Percentiles rank a stretch among this genome's conserved stretches.
Evolutionary conservation across 495 filamentous ascomycete genomes (phyloP).

Genomic region (Chlorociboria aeruginascens): DNA sequence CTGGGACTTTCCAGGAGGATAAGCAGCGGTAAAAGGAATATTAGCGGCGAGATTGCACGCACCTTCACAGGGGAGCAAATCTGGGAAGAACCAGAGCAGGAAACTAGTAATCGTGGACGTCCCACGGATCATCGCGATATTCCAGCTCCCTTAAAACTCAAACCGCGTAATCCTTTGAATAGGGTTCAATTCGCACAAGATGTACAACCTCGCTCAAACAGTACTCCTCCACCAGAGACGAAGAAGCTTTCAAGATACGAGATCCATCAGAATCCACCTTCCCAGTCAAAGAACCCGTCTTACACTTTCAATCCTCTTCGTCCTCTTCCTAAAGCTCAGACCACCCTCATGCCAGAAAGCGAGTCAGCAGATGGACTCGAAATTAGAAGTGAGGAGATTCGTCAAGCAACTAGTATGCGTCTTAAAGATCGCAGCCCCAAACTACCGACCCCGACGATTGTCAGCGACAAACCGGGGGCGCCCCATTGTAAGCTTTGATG

Average conservation of each 20-base stretch:
- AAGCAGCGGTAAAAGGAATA: slow-evolving; percentile 36
- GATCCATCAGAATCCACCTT: slow-evolving; percentile 66
- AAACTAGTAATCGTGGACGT: slow-evolving; percentile 10
- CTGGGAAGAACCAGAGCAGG: slow-evolving; percentile 66
- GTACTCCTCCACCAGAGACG: slow-evolving; percentile 31
- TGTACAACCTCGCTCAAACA: slow-evolving; percentile 29
- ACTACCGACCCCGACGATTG: slow-evolving; percentile 71
- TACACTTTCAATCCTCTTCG: slow-evolving; percentile 53
- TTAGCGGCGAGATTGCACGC: slow-evolving; percentile 44
- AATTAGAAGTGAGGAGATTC: slow-evolving; percentile 74
- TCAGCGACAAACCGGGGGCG: slow-evolving; percentile 71
- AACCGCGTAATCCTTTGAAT: slow-evolving; percentile 45
- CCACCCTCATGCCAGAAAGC: slow-evolving; percentile 20
- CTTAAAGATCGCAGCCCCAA: slow-evolving; percentile 75
- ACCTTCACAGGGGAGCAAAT: slow-evolving; percentile 68
- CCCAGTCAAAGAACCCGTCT: slow-evolving; percentile 58
- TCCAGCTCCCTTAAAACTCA: slow-evolving; percentile 39
- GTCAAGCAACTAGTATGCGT: slow-evolving; percentile 80
- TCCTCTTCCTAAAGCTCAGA: slow-evolving; percentile 19
- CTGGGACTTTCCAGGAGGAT: slow-evolving; percentile 2
- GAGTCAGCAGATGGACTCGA: slow-evolving; percentile 63
- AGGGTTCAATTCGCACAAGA: slow-evolving; percentile 29
- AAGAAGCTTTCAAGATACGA: slow-evolving; percentile 55
- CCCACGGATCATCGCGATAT: slow-evolving; percentile 25
- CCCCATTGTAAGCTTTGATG: slow-evolving; percentile 89